A percentile compares a stretch with the other conserved stretches of the same genome.
These are phyloP conservation scores for Cercospora brassicicola DNA, from an alignment of 2,329 filamentous ascomycete species.

Conservation along the genomic window DNA sequence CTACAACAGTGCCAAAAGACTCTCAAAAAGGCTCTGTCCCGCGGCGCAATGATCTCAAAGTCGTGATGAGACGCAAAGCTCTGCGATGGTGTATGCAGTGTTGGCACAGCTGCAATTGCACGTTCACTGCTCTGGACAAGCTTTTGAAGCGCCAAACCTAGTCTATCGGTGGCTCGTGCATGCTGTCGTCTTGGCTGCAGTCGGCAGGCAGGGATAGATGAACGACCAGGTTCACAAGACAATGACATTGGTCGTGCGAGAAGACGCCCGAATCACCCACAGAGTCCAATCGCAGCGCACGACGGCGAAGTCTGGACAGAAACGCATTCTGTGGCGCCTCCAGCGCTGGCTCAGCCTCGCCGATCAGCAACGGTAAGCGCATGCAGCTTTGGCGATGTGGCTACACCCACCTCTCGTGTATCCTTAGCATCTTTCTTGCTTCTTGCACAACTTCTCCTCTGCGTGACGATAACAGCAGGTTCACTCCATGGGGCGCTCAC, in stretches of 20 bases:
- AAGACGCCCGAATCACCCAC: not conserved
- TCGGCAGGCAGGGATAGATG: not conserved
- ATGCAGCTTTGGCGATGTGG: not conserved
- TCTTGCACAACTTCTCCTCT: not conserved
- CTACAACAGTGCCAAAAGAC: not conserved
- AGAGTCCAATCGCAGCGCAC: not conserved
- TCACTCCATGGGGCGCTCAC: slow-evolving; percentile 10
- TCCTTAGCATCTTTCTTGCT: not conserved
- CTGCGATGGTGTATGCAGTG: not conserved
- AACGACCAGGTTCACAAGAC: not conserved
- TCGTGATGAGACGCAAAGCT: not conserved
- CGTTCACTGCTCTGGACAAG: not conserved
- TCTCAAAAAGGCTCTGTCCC: not conserved
- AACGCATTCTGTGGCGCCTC: not conserved
- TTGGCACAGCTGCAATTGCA: not conserved
- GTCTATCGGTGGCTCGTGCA: not conserved
- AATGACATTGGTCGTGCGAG: not conserved
- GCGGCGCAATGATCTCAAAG: not conserved
- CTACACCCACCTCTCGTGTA: not conserved
- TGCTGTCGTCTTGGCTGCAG: not conserved
- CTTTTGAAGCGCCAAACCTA: not conserved
- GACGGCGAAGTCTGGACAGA: not conserved
- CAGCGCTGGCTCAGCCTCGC: not conserved
- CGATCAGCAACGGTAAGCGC: slow-evolving; percentile 6
- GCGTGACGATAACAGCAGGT: not conserved